These are phyloP conservation scores for Colletotrichum cuscutae DNA, from an alignment of 2,329 filamentous ascomycete genomes.

Conservation along the genomic window DNA sequence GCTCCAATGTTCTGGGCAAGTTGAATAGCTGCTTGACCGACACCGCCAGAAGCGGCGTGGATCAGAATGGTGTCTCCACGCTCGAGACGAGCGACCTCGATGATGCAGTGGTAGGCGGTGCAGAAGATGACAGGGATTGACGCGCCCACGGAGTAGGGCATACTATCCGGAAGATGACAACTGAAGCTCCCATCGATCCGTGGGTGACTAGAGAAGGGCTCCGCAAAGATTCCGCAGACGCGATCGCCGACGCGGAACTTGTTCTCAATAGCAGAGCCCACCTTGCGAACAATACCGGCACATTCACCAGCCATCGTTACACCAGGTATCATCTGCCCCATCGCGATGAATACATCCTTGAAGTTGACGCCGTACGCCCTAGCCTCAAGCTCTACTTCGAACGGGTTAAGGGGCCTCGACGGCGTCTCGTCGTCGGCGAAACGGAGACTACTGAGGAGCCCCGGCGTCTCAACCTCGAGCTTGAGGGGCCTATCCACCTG, in stretches of 20 bases:
- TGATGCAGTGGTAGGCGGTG: conserved; percentile 42
- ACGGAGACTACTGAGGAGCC: conserved; percentile 16
- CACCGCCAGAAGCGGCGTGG: conserved; percentile 47
- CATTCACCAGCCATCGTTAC: conserved; percentile 39
- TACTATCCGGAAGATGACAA: conserved; percentile 48
- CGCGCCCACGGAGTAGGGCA: conserved; percentile 50
- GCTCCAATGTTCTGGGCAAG: conserved; percentile 44
- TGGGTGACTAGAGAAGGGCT: conserved; percentile 4
- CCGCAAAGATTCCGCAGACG: conserved; percentile 16
- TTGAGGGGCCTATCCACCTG: conserved; percentile 23
- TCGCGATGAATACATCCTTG: conserved; percentile 39
- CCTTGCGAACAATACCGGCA: conserved; percentile 40
- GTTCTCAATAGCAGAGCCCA: conserved; percentile 38
- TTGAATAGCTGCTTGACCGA: conserved; percentile 49
- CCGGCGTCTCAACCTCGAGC: conserved; percentile 33
- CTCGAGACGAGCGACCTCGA: conserved; percentile 40
- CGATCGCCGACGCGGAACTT: conserved; percentile 39
- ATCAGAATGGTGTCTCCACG: conserved; percentile 46
- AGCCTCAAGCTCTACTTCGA: conserved; percentile 38
- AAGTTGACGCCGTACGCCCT: conserved; percentile 38
- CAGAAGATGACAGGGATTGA: conserved; percentile 40
- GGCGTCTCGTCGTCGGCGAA: conserved; percentile 32
- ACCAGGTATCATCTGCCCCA: conserved; percentile 37
- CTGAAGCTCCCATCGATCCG: conserved; percentile 16
- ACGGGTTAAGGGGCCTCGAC: conserved; percentile 26